These are phyloP conservation scores for Arthromyces matolae DNA, from an alignment of 768 basidiomycete genomes.

Conservation along the genomic window DNA sequence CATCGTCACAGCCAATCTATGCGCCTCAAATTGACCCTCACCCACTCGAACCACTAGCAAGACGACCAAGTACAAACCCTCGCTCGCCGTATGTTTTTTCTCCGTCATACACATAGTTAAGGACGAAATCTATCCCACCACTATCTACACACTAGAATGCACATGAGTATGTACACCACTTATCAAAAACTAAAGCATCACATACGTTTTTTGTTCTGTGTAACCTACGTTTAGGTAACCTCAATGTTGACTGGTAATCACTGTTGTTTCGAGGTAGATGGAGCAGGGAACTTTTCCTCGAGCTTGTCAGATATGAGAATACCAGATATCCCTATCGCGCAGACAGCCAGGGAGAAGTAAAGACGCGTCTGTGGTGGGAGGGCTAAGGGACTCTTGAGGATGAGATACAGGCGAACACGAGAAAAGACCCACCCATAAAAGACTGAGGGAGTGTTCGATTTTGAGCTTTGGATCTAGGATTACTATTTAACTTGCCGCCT, in stretches of 20 bases:
- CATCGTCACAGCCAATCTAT: slow-evolving; percentile 22
- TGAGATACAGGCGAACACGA: not conserved
- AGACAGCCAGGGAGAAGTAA: slow-evolving; percentile 45
- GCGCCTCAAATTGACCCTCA: slow-evolving; percentile 27
- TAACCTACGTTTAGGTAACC: not conserved
- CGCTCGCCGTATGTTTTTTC: slow-evolving; percentile 8
- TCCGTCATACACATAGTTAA: slow-evolving; percentile 11
- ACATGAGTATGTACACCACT: slow-evolving; percentile 4
- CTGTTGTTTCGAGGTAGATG: slow-evolving; percentile 14
- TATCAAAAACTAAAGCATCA: slow-evolving; percentile 2
- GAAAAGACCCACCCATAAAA: slow-evolving; percentile 31
- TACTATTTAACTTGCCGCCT: slow-evolving; percentile 7
- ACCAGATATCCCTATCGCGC: slow-evolving; percentile 43
- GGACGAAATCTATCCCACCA: slow-evolving; percentile 4
- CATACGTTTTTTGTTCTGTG: slow-evolving; percentile 13
- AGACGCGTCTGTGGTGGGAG: slow-evolving; percentile 53
- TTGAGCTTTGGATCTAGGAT: slow-evolving; percentile 14
- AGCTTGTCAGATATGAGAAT: slow-evolving; percentile 48
- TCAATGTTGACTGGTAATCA: slow-evolving; percentile 2
- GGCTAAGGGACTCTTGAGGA: slow-evolving; percentile 29
- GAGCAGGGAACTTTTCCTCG: slow-evolving; percentile 37
- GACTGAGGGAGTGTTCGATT: slow-evolving; percentile 36
- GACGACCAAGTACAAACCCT: slow-evolving; percentile 27
- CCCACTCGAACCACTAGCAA: slow-evolving; percentile 32
- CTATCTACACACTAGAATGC: slow-evolving; percentile 8